Base-by-base conservation (phyloP, 2,329 filamentous ascomycete species). In the Trichoderma arundinaceum region DNA sequence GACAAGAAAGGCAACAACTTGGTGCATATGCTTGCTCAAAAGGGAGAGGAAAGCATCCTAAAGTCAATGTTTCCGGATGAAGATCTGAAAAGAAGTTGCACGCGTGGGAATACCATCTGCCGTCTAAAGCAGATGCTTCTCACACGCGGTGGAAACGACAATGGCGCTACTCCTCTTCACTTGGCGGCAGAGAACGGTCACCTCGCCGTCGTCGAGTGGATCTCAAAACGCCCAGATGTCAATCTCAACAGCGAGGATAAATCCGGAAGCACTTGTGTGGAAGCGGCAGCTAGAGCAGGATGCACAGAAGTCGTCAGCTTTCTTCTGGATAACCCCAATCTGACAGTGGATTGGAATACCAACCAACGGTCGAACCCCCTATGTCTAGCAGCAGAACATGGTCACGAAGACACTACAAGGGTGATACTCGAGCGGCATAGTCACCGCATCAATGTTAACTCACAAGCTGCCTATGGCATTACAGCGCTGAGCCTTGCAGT, bases 1-100 rank as follows among this genome's bases (percentile, higher is more conserved):
- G 59, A 62, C 22, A 19, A 32, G 4, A 22, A 52, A 22, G 59
- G 59, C 59, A 53, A 62, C 38, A 62, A 22, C n/a, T 22, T 62
- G 28, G 48, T 62, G 48, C 59, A 62, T 53, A 52, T 62, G 13
- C 38, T 62, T 35, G 59, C 48, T 35, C 48, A n/a, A n/a, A n/a
- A 44, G 1, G 59, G 58, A 12, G 48, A 53, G 28, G 59, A 44
- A n/a, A 2, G 3, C 10, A 13, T 52, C 13, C 15, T 62, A 7
- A 52, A 53, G n/a, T 43, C n/a, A 3, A 9, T 62, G 4, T 62
- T 62, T 38, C 48, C 48, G 1, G 48, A 53, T 7, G 4, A 35
- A 8, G 15, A 19, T 19, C n/a, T 62, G 7, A 8, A 44, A n/a
- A 7, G 12, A 15, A 35, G 22, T 35, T 15, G 4, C 7, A 1